Evolutionary conservation across 441 rosid species (phyloP).

Genomic region (Erodium texanum): DNA sequence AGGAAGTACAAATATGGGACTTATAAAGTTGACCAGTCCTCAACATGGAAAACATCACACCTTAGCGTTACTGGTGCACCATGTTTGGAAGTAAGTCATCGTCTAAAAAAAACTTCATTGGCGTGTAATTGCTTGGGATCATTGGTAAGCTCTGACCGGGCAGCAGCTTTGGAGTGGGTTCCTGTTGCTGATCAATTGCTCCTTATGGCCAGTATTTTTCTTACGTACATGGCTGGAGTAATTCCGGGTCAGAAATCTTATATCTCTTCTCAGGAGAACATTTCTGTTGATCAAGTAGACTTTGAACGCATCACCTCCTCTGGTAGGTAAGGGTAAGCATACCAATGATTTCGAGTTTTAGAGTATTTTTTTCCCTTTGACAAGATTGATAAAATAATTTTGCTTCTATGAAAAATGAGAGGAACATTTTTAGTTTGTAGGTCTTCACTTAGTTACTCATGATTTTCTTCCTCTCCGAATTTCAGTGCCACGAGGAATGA

Average conservation of each 20-base stretch:
- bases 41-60: slow-evolving; percentile 20
- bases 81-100: slow-evolving; percentile 23
- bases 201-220: slow-evolving; percentile 57
- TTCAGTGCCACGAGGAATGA: slow-evolving; percentile 33
- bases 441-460: slow-evolving; percentile 11
- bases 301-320: slow-evolving; percentile 40
- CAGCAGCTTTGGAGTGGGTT: slow-evolving; percentile 42
- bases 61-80: slow-evolving; percentile 16
- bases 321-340: slow-evolving; percentile 92
- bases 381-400: neutral
- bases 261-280: slow-evolving; percentile 26
- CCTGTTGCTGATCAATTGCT: slow-evolving; percentile 64
- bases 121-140: slow-evolving; percentile 43
- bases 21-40: slow-evolving; percentile 25
- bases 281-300: slow-evolving; percentile 22
- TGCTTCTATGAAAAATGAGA: neutral
- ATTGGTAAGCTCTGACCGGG: slow-evolving; percentile 43
- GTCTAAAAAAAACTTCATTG: slow-evolving; percentile 21
- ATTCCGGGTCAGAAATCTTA: slow-evolving; percentile 41
- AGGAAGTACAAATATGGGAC: slow-evolving; percentile 32
- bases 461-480: slow-evolving; percentile 17
- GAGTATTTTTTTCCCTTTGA: slow-evolving; percentile 11
- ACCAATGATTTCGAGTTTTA: slow-evolving; percentile 17
- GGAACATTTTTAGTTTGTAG: slow-evolving; percentile 5
- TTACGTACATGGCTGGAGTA: slow-evolving; percentile 79